phyloP scores from a whole-genome alignment of 2,329 filamentous ascomycete genomes.

The Fusarium sambucinum region DNA sequence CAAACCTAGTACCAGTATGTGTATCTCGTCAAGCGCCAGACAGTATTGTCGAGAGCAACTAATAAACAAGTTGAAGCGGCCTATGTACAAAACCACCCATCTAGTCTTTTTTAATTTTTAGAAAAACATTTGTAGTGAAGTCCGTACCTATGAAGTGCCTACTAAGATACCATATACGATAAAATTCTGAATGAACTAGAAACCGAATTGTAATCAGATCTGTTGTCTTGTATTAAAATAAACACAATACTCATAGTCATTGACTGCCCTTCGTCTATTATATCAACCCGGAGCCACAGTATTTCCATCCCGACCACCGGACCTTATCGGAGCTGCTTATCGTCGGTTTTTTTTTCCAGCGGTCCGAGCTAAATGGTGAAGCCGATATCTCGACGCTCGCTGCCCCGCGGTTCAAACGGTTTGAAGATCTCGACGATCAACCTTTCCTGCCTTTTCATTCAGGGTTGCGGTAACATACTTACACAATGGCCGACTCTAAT shows the following conservation, averaged over 20 bases:
- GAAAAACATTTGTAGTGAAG: background rate
- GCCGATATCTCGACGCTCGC: constrained; percentile 27
- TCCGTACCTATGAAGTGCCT: background rate
- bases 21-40: background rate
- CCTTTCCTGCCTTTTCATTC: background rate
- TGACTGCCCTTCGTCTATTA: background rate
- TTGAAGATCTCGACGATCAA: constrained; percentile 14
- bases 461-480: background rate
- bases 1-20: no score
- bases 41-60: background rate
- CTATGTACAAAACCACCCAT: background rate
- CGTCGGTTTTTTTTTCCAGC: constrained; percentile 38
- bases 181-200: background rate
- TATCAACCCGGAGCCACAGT: constrained; percentile 29
- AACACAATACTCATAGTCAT: background rate
- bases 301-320: constrained; percentile 43
- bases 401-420: constrained; percentile 19
- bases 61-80: background rate
- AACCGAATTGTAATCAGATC: background rate
- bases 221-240: background rate
- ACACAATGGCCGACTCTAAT: constrained; percentile 44
- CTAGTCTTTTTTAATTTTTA: no score
- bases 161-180: background rate
- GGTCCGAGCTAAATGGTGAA: constrained; percentile 25
- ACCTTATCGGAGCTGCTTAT: constrained; percentile 40